phyloP scores from a whole-genome alignment of 2,329 filamentous ascomycete species.

The Elsinoe fawcettii region DNA sequence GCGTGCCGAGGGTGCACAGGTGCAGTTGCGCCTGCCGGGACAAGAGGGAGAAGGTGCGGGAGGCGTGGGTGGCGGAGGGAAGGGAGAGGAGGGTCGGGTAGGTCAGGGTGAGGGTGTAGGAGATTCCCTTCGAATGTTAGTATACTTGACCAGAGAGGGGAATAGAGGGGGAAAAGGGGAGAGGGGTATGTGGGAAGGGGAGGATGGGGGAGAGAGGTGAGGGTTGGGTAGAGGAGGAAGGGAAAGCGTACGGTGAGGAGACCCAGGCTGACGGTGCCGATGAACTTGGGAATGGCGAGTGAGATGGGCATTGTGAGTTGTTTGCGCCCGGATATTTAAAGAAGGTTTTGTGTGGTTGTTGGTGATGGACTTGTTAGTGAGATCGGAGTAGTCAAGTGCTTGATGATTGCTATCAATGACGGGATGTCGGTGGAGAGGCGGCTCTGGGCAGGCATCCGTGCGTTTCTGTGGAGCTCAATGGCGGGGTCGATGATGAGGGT shows the following conservation, averaged over 20 bases:
- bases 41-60: constrained; percentile 63
- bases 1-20: constrained; percentile 56
- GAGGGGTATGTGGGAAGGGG: constrained; percentile 15
- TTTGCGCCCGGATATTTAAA: constrained; percentile 2
- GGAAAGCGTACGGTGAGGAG: constrained; percentile 66
- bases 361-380: background rate
- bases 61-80: constrained; percentile 63
- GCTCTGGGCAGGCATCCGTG: background rate
- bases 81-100: constrained; percentile 75
- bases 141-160: too few species aligned
- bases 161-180: background rate
- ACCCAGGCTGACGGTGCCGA: constrained; percentile 82
- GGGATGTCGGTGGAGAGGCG: background rate
- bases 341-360: background rate
- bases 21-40: constrained; percentile 56
- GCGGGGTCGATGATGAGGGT: constrained; percentile 1
- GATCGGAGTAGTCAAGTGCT: background rate
- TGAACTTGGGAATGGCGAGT: constrained; percentile 79
- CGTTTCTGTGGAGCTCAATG: constrained; percentile 7
- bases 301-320: constrained; percentile 35
- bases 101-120: constrained; percentile 71
- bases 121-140: constrained; percentile 59
- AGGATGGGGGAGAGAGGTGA: constrained; percentile 14
- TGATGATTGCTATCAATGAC: background rate
- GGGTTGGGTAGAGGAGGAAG: constrained; percentile 10